phyloP scores from a whole-genome alignment of 2,329 filamentous ascomycete genomes.

The Fusarium mexicanum region DNA sequence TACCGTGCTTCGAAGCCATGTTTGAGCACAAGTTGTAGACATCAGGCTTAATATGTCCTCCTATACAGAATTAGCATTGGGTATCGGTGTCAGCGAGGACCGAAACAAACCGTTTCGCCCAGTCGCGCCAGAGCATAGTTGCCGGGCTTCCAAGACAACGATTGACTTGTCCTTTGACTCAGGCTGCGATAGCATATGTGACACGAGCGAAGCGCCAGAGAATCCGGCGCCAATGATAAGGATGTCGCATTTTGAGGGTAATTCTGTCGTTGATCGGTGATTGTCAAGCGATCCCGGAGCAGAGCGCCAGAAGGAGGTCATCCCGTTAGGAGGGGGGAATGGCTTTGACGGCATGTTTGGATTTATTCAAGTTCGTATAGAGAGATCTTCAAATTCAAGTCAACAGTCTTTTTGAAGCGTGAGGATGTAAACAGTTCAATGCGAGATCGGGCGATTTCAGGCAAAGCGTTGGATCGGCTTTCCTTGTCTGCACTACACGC shows the following conservation, averaged over 20 bases:
- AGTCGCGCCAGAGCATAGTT: constrained; percentile 51
- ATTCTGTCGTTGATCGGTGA: background rate
- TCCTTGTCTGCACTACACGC: background rate
- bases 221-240: constrained; percentile 59
- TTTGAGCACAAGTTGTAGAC: background rate
- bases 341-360: background rate
- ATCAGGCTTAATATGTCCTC: constrained; percentile 36
- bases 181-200: constrained; percentile 49
- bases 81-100: fast-evolving
- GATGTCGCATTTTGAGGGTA: constrained; percentile 55
- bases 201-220: constrained; percentile 55
- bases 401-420: background rate
- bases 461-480: background rate
- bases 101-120: constrained; percentile 47
- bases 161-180: constrained; percentile 37
- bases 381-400: background rate
- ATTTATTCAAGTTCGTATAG: fast-evolving
- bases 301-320: constrained; percentile 23
- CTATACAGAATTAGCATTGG: background rate
- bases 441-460: background rate
- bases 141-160: constrained; percentile 48
- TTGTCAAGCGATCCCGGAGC: background rate
- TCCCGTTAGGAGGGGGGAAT: constrained; percentile 7
- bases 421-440: background rate
- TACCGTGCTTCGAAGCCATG: constrained; percentile 13